Evolutionary conservation across 352 stramenopile genomes (phyloP).

Genomic region (Albugo laibachii): DNA sequence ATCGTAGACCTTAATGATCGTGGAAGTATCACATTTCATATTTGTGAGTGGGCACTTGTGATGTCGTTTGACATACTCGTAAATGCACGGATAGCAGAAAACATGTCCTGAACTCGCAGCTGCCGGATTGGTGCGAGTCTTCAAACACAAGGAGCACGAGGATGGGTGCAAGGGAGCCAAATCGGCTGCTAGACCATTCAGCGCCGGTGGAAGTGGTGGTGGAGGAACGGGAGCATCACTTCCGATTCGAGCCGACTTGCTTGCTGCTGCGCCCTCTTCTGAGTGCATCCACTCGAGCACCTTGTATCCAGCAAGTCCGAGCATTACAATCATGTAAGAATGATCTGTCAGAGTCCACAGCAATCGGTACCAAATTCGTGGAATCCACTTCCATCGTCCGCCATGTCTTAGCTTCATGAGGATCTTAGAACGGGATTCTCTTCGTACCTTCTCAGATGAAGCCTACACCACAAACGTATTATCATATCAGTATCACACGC

Average conservation of each 20-base stretch:
- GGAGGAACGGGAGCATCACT: conserved; percentile 34
- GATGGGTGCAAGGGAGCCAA: conserved; percentile 15
- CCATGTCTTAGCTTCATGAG: conserved; percentile 24
- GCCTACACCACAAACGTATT: conserved; percentile 8
- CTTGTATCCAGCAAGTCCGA: conserved; percentile 68
- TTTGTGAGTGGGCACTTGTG: conserved; percentile 59
- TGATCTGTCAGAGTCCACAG: conserved; percentile 58
- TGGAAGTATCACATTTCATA: conserved; percentile 36
- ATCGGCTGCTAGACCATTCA: conserved; percentile 13
- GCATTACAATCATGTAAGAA: conserved; percentile 57
- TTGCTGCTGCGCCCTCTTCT: conserved; percentile 35
- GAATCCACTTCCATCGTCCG: conserved; percentile 19
- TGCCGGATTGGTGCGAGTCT: conserved; percentile 48
- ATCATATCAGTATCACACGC: neutral
- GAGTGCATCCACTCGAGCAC: conserved; percentile 81
- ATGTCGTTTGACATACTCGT: conserved; percentile 43
- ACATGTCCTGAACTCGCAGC: conserved; percentile 55
- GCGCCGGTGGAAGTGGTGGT: conserved; percentile 33
- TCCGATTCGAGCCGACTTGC: conserved; percentile 1
- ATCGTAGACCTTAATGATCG: conserved; percentile 72
- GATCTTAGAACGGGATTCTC: conserved; percentile 23
- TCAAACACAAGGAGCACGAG: conserved; percentile 46
- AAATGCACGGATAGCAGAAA: conserved; percentile 73
- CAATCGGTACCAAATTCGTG: conserved; percentile 18
- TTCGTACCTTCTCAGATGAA: conserved; percentile 29